Conservation (phyloP, 805 yeast species). For the Starmerella vaccinii region DNA sequence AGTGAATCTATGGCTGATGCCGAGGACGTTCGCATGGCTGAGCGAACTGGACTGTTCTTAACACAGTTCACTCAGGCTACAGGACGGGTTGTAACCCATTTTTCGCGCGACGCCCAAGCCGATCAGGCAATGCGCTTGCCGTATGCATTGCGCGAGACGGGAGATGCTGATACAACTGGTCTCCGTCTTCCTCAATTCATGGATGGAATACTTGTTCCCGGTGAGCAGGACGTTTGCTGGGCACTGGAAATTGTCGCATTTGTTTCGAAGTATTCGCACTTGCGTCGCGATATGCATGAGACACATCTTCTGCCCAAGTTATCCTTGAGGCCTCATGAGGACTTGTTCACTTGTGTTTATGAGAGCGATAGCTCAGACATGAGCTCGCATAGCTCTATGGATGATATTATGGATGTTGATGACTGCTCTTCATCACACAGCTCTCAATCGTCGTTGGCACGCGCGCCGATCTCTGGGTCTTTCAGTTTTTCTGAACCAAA, state of each 20-base stretch:
- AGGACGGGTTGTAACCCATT: constrained; percentile 2
- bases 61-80: constrained; percentile 14
- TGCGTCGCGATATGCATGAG: constrained; percentile 63
- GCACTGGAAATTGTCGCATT: constrained; percentile 84
- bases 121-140: constrained; percentile 1
- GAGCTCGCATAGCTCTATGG: constrained; percentile 5
- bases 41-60: constrained; percentile 5
- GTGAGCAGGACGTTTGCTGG: constrained; percentile 91
- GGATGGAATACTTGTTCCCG: constrained; percentile 71
- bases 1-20: not conserved
- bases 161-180: not conserved
- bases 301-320: constrained; percentile 67
- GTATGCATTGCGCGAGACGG: constrained; percentile 1
- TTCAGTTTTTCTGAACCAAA: not conserved
- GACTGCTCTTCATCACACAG: constrained; percentile 1
- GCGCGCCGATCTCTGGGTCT: not conserved
- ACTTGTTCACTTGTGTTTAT: constrained; percentile 5
- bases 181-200: constrained; percentile 40
- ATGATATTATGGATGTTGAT: not conserved
- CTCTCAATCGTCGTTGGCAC: not conserved
- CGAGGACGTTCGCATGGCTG: not conserved
- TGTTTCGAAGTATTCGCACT: constrained; percentile 77
- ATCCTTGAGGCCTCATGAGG: constrained; percentile 34
- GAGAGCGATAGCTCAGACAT: constrained; percentile 11
- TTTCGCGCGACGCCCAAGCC: not conserved